Percentiles rank a stretch among this genome's conserved stretches.
phyloP scores from a whole-genome alignment of 257 asterid species.

The Gentiana dahurica region DNA sequence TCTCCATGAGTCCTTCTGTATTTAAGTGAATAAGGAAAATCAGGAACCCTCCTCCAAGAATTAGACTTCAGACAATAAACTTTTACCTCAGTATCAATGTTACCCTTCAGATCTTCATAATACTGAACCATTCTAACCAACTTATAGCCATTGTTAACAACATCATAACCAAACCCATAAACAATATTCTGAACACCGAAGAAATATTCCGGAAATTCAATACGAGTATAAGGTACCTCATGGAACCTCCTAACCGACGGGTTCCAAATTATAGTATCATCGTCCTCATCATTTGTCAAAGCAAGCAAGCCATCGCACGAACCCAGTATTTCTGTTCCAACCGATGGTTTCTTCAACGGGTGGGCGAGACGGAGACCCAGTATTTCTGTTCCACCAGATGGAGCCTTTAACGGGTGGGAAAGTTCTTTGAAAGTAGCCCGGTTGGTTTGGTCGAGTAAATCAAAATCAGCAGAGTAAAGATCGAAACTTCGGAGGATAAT shows the following conservation, averaged over 20 bases:
- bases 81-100: slow-evolving; percentile 5
- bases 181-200: neutral
- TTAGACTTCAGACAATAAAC: slow-evolving; percentile 7
- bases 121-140: slow-evolving; percentile 10
- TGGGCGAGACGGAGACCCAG: neutral
- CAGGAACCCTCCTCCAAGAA: slow-evolving; percentile 1
- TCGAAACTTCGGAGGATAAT: slow-evolving; percentile 8
- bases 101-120: neutral
- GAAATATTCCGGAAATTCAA: neutral
- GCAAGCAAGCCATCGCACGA: slow-evolving; percentile 14
- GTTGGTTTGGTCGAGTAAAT: neutral
- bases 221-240: neutral
- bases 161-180: slow-evolving; percentile 10
- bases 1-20: slow-evolving; percentile 2
- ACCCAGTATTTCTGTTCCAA: slow-evolving; percentile 1
- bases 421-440: no score
- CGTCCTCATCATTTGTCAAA: slow-evolving; percentile 1
- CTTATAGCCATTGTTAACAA: slow-evolving; percentile 10
- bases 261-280: slow-evolving; percentile 12
- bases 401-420: no score
- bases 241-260: slow-evolving; percentile 11
- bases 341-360: slow-evolving; percentile 8
- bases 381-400: no score
- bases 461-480: slow-evolving; percentile 9
- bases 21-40: slow-evolving; percentile 7